Evolutionary conservation across 352 stramenopile species (phyloP).

Genomic region (Lagenidium giganteum): DNA sequence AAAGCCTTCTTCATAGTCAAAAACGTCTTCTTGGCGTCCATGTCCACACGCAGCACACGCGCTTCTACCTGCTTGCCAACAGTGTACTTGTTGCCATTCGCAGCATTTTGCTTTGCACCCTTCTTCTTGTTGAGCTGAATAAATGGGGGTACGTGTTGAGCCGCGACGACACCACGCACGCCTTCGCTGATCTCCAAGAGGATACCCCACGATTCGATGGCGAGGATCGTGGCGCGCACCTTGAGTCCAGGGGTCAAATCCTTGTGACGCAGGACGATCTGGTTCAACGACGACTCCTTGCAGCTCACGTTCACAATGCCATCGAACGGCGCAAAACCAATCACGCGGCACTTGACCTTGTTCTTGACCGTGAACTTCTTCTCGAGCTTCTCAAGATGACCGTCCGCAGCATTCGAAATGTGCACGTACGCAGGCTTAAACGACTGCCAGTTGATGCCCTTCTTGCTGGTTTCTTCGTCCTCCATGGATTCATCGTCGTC

Average conservation of each 20-base stretch:
- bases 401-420: conserved; percentile 83
- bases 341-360: conserved; percentile 63
- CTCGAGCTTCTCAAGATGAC: conserved; percentile 83
- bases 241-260: conserved; percentile 72
- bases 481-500: conserved; percentile 28
- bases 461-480: conserved; percentile 26
- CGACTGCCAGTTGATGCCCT: conserved; percentile 59
- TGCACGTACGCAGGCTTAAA: conserved; percentile 84
- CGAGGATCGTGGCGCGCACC: conserved; percentile 76
- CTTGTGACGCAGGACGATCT: conserved; percentile 74
- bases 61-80: conserved; percentile 69
- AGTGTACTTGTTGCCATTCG: conserved; percentile 70
- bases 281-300: conserved; percentile 67
- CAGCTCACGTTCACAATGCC: conserved; percentile 79
- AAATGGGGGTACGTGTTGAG: conserved; percentile 75
- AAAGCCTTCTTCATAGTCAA: conserved; percentile 89
- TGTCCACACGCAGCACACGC: conserved; percentile 79
- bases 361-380: conserved; percentile 76
- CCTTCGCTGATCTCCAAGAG: conserved; percentile 84
- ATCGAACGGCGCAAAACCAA: conserved; percentile 85
- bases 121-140: conserved; percentile 54
- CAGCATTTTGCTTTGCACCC: conserved; percentile 51
- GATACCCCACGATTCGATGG: conserved; percentile 79
- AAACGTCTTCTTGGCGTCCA: conserved; percentile 90
- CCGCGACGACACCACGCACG: conserved; percentile 67